phyloP scores from a whole-genome alignment of 1,284 basidiomycete genomes.

The Cryptococcus deneoformans region DNA sequence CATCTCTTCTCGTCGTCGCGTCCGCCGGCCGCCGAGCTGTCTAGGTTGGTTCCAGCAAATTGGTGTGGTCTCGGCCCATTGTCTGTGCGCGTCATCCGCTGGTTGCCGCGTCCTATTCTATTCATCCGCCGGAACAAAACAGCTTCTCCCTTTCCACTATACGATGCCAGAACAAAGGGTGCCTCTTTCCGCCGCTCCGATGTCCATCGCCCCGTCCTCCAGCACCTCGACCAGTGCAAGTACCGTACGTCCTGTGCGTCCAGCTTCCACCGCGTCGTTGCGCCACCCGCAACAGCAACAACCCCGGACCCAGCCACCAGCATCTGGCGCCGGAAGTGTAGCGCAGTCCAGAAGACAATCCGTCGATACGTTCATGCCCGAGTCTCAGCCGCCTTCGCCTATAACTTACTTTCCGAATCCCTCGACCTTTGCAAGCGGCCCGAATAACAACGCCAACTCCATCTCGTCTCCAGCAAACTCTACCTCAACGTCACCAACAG shows the following conservation, averaged over 20 bases:
- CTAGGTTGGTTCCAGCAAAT: too few relatives aligned
- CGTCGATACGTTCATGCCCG: slow-evolving; percentile 7
- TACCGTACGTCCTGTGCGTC: slow-evolving; percentile 11
- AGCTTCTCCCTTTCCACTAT: background rate
- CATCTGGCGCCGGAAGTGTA: background rate
- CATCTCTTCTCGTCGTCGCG: too few relatives aligned
- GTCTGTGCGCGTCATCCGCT: too few relatives aligned
- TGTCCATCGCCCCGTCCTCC: background rate
- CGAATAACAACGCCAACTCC: slow-evolving; percentile 1
- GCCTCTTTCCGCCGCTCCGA: slow-evolving; percentile 5
- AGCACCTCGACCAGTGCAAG: background rate
- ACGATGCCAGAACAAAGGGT: slow-evolving; percentile 12
- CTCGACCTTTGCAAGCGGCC: slow-evolving; percentile 26
- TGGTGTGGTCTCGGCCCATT: too few relatives aligned
- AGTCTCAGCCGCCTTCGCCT: slow-evolving; percentile 31
- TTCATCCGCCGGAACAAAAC: background rate
- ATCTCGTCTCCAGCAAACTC: background rate
- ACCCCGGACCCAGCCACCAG: background rate
- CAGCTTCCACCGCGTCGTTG: slow-evolving; percentile 17
- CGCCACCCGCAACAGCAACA: slow-evolving; percentile 5
- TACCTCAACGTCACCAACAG: slow-evolving; percentile 4
- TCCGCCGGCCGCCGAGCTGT: too few relatives aligned
- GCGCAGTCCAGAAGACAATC: slow-evolving; percentile 15
- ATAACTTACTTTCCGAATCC: slow-evolving; percentile 47
- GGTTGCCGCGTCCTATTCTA: background rate